These are phyloP conservation scores for Brassica nigra DNA, from an alignment of 345 rosid species.

Conservation along the genomic window DNA sequence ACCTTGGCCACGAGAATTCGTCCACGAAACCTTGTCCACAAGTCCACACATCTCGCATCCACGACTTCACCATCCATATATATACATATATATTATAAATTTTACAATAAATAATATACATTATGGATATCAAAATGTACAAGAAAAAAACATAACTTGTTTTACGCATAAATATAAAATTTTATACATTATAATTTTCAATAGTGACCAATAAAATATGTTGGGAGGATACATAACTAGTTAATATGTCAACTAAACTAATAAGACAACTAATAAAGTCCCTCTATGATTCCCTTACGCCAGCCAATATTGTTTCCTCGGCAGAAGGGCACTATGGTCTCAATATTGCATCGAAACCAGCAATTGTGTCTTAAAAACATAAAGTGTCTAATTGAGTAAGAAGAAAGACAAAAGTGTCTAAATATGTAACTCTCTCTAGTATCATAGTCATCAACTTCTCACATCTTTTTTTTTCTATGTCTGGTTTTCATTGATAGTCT, in stretches of 20 bases:
- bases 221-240: neutral
- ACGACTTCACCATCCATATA: neutral
- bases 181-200: neutral
- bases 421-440: neutral
- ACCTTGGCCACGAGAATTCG: neutral
- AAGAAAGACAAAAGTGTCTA: neutral
- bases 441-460: too few species aligned
- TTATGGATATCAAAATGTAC: neutral
- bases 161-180: neutral
- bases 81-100: too few species aligned
- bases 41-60: neutral
- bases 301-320: too few species aligned
- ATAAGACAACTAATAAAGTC: too few species aligned
- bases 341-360: neutral
- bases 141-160: too few species aligned
- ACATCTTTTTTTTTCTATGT: too few species aligned
- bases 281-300: too few species aligned
- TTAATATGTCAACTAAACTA: neutral
- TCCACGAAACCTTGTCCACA: neutral
- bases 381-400: neutral
- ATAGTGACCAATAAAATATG: neutral
- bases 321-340: too few species aligned
- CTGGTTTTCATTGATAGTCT: too few species aligned
- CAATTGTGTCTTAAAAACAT: neutral
- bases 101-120: neutral